Percentiles rank a stretch among this genome's conserved stretches.
Conservation (phyloP, 2,329 filamentous ascomycete species). For the Colletotrichum caudatum region DNA sequence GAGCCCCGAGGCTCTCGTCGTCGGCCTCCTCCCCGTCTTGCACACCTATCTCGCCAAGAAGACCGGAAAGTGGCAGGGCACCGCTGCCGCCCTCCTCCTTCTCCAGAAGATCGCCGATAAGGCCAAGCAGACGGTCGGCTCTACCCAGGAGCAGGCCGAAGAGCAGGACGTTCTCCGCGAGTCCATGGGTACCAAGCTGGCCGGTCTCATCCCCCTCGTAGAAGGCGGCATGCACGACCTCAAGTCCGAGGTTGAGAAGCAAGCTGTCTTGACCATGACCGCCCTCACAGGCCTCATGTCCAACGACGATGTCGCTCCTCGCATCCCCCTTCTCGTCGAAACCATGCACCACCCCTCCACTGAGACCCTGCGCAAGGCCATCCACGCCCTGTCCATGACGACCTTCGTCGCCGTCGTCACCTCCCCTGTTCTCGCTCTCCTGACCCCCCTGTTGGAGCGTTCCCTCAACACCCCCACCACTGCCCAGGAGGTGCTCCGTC, state of each 20-base stretch:
- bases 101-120: constrained; percentile 96
- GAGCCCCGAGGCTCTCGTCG: constrained; percentile 83
- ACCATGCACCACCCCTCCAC: constrained; percentile 95
- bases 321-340: constrained; percentile 91
- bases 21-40: constrained; percentile 83
- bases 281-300: constrained; percentile 89
- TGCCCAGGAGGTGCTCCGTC: constrained; percentile 91
- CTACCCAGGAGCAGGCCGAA: constrained; percentile 82
- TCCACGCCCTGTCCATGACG: constrained; percentile 95
- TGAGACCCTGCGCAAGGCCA: constrained; percentile 91
- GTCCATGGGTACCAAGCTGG: constrained; percentile 88
- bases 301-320: constrained; percentile 95
- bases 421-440: constrained; percentile 91
- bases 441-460: constrained; percentile 94
- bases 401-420: constrained; percentile 99
- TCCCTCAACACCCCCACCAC: constrained; percentile 93
- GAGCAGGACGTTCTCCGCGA: constrained; percentile 92
- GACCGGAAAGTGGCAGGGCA: constrained; percentile 97
- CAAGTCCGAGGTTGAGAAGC: constrained; percentile 89
- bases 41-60: constrained; percentile 81
- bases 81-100: constrained; percentile 85
- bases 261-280: constrained; percentile 92
- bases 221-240: constrained; percentile 97
- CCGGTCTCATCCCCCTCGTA: constrained; percentile 88
- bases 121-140: constrained; percentile 84